These are phyloP conservation scores for Lactifluus rugatus DNA, from an alignment of 768 basidiomycete species.

Conservation along the genomic window DNA sequence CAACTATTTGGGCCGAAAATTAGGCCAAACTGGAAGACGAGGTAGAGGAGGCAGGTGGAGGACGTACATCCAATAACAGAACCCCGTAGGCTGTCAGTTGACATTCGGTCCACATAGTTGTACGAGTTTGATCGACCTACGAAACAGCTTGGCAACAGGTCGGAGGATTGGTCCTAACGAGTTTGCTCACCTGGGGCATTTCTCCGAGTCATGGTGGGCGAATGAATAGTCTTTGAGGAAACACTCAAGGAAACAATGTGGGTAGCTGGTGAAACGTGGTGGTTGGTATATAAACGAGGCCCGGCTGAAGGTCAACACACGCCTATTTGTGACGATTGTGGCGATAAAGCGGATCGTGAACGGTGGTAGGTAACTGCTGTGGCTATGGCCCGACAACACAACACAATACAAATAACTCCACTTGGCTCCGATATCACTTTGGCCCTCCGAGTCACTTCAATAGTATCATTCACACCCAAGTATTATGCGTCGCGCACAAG, in stretches of 20 bases:
- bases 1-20: slow-evolving; percentile 23
- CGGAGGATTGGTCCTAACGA: background rate
- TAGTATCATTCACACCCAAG: too few relatives aligned
- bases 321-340: background rate
- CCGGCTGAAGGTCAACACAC: background rate
- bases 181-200: background rate
- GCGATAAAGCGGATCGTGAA: background rate
- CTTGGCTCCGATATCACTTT: too few relatives aligned
- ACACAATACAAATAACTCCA: too few relatives aligned
- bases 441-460: too few relatives aligned
- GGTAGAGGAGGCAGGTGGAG: background rate
- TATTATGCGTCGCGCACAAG: too few relatives aligned
- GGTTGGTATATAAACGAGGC: background rate
- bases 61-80: slow-evolving; percentile 36
- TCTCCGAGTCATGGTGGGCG: background rate
- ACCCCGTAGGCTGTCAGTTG: slow-evolving; percentile 50
- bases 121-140: slow-evolving; percentile 39
- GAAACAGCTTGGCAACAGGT: background rate
- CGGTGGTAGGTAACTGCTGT: background rate
- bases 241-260: too few relatives aligned
- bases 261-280: background rate
- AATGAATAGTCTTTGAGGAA: background rate
- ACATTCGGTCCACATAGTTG: slow-evolving; percentile 48
- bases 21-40: background rate
- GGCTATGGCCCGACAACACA: too few relatives aligned